Evolutionary conservation across 2,329 filamentous ascomycete genomes (phyloP).

Genomic region (Cytospora mali): DNA sequence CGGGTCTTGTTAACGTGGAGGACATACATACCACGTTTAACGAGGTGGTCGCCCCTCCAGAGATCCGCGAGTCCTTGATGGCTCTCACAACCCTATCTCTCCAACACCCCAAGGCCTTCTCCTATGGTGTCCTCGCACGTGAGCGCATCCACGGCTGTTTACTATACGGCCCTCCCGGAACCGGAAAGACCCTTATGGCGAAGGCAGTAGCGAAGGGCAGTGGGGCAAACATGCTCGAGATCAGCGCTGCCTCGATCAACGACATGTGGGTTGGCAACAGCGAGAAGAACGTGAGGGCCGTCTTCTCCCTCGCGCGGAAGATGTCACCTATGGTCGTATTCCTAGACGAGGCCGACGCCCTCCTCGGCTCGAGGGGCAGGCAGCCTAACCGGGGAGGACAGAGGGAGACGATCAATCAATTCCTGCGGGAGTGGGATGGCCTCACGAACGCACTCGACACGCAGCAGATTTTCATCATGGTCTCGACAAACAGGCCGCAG

Average conservation of each 20-base stretch:
- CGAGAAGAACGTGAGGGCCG: slow-evolving; percentile 92
- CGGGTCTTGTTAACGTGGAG: slow-evolving; percentile 78
- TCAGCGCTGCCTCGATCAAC: slow-evolving; percentile 88
- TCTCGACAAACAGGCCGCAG: slow-evolving; percentile 93
- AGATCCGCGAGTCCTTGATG: slow-evolving; percentile 85
- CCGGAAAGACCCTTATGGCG: slow-evolving; percentile 70
- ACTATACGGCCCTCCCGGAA: slow-evolving; percentile 85
- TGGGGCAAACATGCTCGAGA: slow-evolving; percentile 76
- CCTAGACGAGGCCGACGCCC: slow-evolving; percentile 93
- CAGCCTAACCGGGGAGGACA: slow-evolving; percentile 69
- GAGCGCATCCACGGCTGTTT: slow-evolving; percentile 90
- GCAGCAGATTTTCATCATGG: slow-evolving; percentile 92
- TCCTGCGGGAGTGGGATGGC: slow-evolving; percentile 95
- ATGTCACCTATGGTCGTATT: slow-evolving; percentile 92
- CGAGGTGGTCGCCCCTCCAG: slow-evolving; percentile 79
- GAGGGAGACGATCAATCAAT: slow-evolving; percentile 93
- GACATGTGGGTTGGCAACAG: slow-evolving; percentile 96
- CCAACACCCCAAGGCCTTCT: slow-evolving; percentile 89
- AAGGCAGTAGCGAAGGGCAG: slow-evolving; percentile 71
- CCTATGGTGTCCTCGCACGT: slow-evolving; percentile 87
- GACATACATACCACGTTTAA: slow-evolving; percentile 85
- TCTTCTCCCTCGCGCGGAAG: slow-evolving; percentile 90
- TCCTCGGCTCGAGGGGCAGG: slow-evolving; percentile 77
- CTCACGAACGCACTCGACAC: slow-evolving; percentile 62
- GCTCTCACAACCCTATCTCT: slow-evolving; percentile 87